These are phyloP conservation scores for Agrostemma githago DNA, from an alignment of 148 eudicot species.

Conservation along the genomic window DNA sequence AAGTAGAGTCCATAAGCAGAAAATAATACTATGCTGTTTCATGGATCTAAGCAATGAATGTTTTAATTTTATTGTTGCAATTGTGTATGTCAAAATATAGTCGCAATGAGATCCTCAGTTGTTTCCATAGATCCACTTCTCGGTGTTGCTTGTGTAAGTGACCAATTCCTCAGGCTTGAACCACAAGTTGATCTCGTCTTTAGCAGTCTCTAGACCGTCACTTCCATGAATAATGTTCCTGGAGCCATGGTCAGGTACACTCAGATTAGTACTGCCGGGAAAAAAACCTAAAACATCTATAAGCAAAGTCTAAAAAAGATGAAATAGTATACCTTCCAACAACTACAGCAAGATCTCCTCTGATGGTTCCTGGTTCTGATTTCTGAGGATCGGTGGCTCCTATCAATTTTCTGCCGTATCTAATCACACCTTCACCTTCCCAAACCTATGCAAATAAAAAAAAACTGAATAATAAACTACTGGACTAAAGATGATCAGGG, in stretches of 20 bases:
- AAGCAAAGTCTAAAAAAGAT: background rate
- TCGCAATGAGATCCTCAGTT: conserved; percentile 37
- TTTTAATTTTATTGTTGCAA: conserved; percentile 19
- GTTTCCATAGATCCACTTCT: conserved; percentile 85
- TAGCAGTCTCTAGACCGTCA: conserved; percentile 97
- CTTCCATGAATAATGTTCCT: conserved; percentile 97
- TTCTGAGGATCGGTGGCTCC: conserved; percentile 98
- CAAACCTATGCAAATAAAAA: conserved; percentile 59
- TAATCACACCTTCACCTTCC: conserved; percentile 99
- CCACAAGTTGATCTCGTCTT: conserved; percentile 87
- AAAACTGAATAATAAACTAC: conserved; percentile 1
- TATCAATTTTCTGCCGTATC: conserved; percentile 85
- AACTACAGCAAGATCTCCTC: conserved; percentile 94
- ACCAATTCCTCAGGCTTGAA: conserved; percentile 94
- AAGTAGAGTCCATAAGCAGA: conserved; percentile 6
- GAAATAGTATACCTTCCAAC: conserved; percentile 68
- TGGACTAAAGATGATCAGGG: background rate
- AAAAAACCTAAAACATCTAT: background rate
- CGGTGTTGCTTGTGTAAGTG: conserved; percentile 66
- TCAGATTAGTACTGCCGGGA: conserved; percentile 3
- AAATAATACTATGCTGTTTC: background rate
- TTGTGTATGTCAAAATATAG: conserved; percentile 13
- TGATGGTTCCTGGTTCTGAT: conserved; percentile 98
- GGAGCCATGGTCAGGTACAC: background rate
- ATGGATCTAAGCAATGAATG: conserved; percentile 14